Evolutionary conservation across 1,139 yeast species (phyloP).

Genomic region (Geotrichum reessii): DNA sequence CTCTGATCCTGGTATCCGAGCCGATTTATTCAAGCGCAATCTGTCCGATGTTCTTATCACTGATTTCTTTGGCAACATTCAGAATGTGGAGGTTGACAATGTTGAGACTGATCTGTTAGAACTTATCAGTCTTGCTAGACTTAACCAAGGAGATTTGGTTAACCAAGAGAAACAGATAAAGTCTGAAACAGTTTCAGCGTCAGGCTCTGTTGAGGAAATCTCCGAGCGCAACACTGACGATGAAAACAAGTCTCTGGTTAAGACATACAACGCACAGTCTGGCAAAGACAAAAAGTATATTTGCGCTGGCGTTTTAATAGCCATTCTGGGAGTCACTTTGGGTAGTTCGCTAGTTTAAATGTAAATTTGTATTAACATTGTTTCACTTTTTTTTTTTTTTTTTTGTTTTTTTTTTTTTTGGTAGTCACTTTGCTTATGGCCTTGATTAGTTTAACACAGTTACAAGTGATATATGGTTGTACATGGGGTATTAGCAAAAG

Average conservation of each 20-base stretch:
- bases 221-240: neutral
- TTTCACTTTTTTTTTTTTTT: no score
- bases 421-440: neutral
- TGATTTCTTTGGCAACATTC: constrained; percentile 93
- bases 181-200: neutral
- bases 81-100: constrained; percentile 65
- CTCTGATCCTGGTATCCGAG: constrained; percentile 85
- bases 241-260: neutral
- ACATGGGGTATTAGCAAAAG: no score
- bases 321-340: neutral
- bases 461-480: no score
- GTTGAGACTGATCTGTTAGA: constrained; percentile 35
- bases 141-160: neutral
- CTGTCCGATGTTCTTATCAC: constrained; percentile 70
- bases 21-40: constrained; percentile 68
- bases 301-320: constrained; percentile 1
- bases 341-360: neutral
- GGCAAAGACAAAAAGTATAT: neutral
- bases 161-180: neutral
- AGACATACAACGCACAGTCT: neutral
- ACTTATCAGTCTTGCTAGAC: constrained; percentile 1
- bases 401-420: no score
- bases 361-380: neutral
- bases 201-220: neutral
- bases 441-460: no score